phyloP scores from a whole-genome alignment of 1,139 yeast species.

The Kodamaea derodonti region DNA sequence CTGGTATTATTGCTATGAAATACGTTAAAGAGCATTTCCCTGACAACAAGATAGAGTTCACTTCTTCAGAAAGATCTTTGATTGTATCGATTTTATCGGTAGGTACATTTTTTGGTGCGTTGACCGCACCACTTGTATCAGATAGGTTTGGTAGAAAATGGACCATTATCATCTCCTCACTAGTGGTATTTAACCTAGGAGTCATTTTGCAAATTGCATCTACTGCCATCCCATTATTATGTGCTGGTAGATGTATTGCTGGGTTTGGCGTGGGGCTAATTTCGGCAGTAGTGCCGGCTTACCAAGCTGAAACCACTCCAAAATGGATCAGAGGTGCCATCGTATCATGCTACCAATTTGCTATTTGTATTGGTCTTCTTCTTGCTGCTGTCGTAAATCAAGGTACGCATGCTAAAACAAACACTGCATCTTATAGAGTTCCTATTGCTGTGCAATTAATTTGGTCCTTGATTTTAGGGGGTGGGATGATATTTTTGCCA shows the following conservation, averaged over 20 bases:
- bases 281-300: conserved; percentile 21
- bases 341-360: conserved; percentile 24
- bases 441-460: conserved; percentile 20
- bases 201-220: conserved; percentile 20
- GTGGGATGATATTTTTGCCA: conserved; percentile 22
- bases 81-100: conserved; percentile 22
- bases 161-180: conserved; percentile 19
- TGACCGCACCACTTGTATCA: conserved; percentile 17
- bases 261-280: conserved; percentile 23
- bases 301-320: conserved; percentile 22
- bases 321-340: conserved; percentile 22
- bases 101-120: conserved; percentile 23
- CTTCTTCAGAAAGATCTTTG: conserved; percentile 15
- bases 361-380: conserved; percentile 32
- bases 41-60: too few relatives aligned
- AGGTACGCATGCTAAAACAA: conserved; percentile 32
- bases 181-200: conserved; percentile 20
- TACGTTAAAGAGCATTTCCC: conserved; percentile 17
- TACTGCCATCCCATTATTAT: conserved; percentile 43
- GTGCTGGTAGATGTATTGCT: conserved; percentile 42
- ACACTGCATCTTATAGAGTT: conserved; percentile 29
- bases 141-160: conserved; percentile 21
- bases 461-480: conserved; percentile 20
- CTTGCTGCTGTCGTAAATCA: conserved; percentile 38
- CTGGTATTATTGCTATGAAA: conserved; percentile 16